Evolutionary conservation across 2,329 filamentous ascomycete genomes (phyloP).

Genomic region (Onygenales sp.): DNA sequence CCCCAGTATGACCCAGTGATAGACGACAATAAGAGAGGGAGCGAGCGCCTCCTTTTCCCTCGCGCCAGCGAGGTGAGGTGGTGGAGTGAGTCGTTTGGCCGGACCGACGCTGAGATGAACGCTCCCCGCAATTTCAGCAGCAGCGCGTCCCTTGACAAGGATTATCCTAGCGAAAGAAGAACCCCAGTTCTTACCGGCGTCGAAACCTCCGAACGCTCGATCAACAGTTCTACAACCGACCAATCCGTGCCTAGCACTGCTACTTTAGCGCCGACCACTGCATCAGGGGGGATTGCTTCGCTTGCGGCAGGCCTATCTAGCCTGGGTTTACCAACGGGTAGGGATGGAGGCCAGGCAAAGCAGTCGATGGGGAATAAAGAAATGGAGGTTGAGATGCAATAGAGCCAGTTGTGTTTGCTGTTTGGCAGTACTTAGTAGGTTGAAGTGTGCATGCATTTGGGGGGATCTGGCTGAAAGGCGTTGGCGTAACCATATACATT

Average conservation of each 20-base stretch:
- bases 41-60: slow-evolving; percentile 78
- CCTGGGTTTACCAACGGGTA: slow-evolving; percentile 31
- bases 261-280: neutral
- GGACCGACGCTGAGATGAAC: slow-evolving; percentile 91
- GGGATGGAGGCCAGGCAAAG: slow-evolving; percentile 18
- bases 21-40: slow-evolving; percentile 69
- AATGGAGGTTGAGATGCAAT: slow-evolving; percentile 45
- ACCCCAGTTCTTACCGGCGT: slow-evolving; percentile 51
- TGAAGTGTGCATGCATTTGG: neutral
- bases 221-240: slow-evolving; percentile 37
- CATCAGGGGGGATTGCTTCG: slow-evolving; percentile 27
- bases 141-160: slow-evolving; percentile 30
- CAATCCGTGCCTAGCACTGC: neutral
- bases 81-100: slow-evolving; percentile 85
- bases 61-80: slow-evolving; percentile 69
- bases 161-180: slow-evolving; percentile 19
- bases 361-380: slow-evolving; percentile 19
- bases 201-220: slow-evolving; percentile 47
- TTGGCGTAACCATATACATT: no score
- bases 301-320: slow-evolving; percentile 38
- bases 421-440: neutral
- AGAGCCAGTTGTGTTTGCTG: slow-evolving; percentile 5
- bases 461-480: no score
- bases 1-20: slow-evolving; percentile 63
- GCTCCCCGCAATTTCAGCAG: slow-evolving; percentile 47